Percentiles rank a stretch among this genome's conserved stretches.
These are phyloP conservation scores for Saccharomycopsis phalli DNA, from an alignment of 1,139 yeast species.

Conservation along the genomic window DNA sequence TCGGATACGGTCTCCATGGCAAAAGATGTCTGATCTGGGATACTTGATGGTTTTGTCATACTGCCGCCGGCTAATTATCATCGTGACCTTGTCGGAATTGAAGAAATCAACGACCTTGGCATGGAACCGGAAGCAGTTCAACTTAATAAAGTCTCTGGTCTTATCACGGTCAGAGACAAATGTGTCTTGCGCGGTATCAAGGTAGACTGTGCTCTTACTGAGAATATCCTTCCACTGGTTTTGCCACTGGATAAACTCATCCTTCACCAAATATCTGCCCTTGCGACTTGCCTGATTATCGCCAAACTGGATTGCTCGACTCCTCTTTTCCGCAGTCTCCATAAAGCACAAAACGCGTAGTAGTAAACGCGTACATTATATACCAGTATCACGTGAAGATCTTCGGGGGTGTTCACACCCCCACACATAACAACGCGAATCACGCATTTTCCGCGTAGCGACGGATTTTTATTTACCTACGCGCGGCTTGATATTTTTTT, in stretches of 20 bases:
- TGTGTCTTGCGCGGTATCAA: conserved; percentile 9
- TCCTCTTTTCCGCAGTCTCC: too few relatives aligned
- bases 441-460: too few relatives aligned
- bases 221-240: conserved; percentile 16
- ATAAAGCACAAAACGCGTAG: too few relatives aligned
- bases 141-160: conserved; percentile 9
- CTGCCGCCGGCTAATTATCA: conserved; percentile 15
- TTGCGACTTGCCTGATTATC: not conserved
- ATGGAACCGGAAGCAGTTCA: conserved; percentile 16
- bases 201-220: conserved; percentile 14
- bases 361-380: too few relatives aligned
- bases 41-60: conserved; percentile 12
- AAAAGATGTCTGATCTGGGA: conserved; percentile 15
- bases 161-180: conserved; percentile 9
- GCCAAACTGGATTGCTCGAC: not conserved
- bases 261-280: not conserved
- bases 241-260: conserved; percentile 17
- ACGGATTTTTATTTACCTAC: too few relatives aligned
- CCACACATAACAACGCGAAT: too few relatives aligned
- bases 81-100: conserved; percentile 18
- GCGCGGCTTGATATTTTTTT: too few relatives aligned
- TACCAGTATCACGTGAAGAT: too few relatives aligned
- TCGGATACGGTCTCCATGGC: conserved; percentile 11
- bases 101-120: conserved; percentile 20
- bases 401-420: too few relatives aligned